Base-by-base conservation (phyloP, 306 rosid species). In the Dryas drummondii region DNA sequence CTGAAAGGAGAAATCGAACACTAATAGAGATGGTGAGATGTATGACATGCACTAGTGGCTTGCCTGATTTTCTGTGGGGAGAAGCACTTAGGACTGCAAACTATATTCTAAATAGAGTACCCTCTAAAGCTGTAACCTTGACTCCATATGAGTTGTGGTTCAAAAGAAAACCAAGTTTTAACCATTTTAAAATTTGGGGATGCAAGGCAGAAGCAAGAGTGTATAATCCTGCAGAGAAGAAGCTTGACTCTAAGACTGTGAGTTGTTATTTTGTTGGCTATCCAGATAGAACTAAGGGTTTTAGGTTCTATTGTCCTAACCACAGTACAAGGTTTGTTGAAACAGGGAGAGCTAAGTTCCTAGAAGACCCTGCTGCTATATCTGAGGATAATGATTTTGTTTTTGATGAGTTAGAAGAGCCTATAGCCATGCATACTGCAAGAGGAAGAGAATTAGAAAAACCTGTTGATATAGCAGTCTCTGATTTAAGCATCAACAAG, bases 61-160 rank as follows among this genome's bases (percentile, higher is more conserved):
- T 19, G 22, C 22, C 22, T 19, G 0, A 19, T 19, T 19, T 19
- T 19, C 22, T 19, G 22, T 52, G 19, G 56, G 56, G 56, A 7
- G 19, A 13, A 52, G 17, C 56, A 1, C 5, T 52, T 2, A 52
- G 13, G 7, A 15, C 9, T 14, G 5, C 56, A 0, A 52, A 15
- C 14, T 52, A 5, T 52, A 52, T 52, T 5, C n/a, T 51, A 0
- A 51, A 51, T 14, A 51, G 17, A 12, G 55, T 51, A 1, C 55
- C 17, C 0, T 3, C n/a, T 0, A 12, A 51, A 5, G 15, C 4
- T 0, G 15, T 51, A 3, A 12, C 11, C 2, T 8, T 1, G 1
- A 4, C 16, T 11, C 17, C 17, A 4, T 51, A 11, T 51, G 55
- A 51, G 15, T 5, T n/a, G 12, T 51, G 55, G 55, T 11, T n/a